These are phyloP conservation scores for Pleurotus cornucopiae DNA, from an alignment of 768 basidiomycete species.

Conservation along the genomic window DNA sequence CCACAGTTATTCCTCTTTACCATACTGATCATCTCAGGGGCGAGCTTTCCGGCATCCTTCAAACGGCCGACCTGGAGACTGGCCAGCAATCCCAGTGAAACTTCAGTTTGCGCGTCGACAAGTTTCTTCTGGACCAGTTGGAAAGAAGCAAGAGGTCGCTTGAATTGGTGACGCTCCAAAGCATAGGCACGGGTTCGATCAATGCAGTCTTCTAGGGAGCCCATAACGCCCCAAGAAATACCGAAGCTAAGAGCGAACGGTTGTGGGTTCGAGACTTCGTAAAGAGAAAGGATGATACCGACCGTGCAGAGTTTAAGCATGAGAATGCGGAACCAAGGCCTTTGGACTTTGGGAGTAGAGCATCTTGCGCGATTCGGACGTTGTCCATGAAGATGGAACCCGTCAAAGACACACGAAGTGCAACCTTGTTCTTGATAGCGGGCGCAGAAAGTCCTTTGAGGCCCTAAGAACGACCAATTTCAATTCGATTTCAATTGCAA, in stretches of 20 bases:
- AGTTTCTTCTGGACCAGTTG: conserved; percentile 98
- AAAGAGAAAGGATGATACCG: conserved; percentile 7
- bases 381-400: conserved; percentile 92
- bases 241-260: conserved; percentile 52
- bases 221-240: conserved; percentile 95
- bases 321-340: conserved; percentile 87
- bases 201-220: conserved; percentile 91
- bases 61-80: conserved; percentile 80
- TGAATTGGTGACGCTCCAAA: conserved; percentile 87
- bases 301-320: conserved; percentile 88
- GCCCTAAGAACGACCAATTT: conserved; percentile 41
- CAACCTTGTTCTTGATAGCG: conserved; percentile 89
- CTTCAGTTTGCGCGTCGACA: conserved; percentile 88
- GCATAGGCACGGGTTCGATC: conserved; percentile 75
- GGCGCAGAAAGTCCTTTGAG: conserved; percentile 79
- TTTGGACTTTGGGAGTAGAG: conserved; percentile 71
- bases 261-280: conserved; percentile 3
- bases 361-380: conserved; percentile 69
- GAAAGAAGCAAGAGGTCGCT: conserved; percentile 86
- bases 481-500: neutral
- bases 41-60: conserved; percentile 69
- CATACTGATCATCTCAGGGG: conserved; percentile 93
- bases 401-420: conserved; percentile 79
- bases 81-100: conserved; percentile 71
- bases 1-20: conserved; percentile 96